phyloP scores from a whole-genome alignment of 2,329 filamentous ascomycete genomes.

The Botrytis byssoidea region DNA sequence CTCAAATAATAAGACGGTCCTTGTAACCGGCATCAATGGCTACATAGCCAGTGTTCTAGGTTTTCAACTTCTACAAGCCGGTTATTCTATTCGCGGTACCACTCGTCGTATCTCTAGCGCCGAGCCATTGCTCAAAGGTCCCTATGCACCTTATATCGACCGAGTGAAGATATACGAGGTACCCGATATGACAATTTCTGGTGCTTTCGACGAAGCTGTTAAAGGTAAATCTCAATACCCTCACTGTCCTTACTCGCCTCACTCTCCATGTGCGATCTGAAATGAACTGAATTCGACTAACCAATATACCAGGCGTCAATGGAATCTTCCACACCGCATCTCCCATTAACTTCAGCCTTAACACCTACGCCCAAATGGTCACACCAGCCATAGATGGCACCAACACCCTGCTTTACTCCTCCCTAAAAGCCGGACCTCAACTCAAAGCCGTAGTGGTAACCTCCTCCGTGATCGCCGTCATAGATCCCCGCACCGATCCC shows the following conservation, averaged over 20 bases:
- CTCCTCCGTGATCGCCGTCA: constrained; percentile 37
- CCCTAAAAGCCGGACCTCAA: constrained; percentile 38
- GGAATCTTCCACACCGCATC: constrained; percentile 39
- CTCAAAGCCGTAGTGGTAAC: constrained; percentile 46
- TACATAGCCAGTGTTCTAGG: constrained; percentile 39
- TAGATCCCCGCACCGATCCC: constrained; percentile 30
- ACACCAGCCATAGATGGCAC: constrained; percentile 33
- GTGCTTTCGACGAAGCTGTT: constrained; percentile 36
- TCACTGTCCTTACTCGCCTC: not conserved
- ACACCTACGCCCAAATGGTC: constrained; percentile 37
- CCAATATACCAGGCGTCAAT: constrained; percentile 29
- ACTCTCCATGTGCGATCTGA: not conserved
- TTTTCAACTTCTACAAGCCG: constrained; percentile 32
- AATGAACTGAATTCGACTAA: not conserved
- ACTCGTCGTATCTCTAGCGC: constrained; percentile 32
- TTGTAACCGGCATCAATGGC: constrained; percentile 40
- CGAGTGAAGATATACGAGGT: constrained; percentile 35
- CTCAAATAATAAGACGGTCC: constrained; percentile 35
- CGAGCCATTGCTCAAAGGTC: constrained; percentile 31
- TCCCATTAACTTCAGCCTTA: constrained; percentile 36
- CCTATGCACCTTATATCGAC: constrained; percentile 34
- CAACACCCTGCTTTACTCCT: constrained; percentile 34
- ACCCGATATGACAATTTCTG: constrained; percentile 34
- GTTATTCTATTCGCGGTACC: constrained; percentile 38
- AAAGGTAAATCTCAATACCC: constrained; percentile 26